Conservation (phyloP, 225 moss, liverwort and hornwort genomes). For the Asterella californica region DNA sequence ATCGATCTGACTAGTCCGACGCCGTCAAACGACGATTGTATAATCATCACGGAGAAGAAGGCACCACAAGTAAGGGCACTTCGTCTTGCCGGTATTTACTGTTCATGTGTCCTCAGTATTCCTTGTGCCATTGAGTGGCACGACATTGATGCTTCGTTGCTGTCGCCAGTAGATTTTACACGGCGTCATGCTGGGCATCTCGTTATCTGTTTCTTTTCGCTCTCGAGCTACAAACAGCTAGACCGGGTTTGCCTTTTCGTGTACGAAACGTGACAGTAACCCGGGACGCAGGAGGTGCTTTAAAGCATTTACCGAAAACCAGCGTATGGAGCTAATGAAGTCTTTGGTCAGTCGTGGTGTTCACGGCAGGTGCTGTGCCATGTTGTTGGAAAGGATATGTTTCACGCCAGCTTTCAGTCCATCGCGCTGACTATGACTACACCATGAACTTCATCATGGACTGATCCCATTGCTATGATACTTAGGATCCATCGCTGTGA, state of each 20-base stretch:
- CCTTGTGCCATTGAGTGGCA: neutral
- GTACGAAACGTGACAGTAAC: neutral
- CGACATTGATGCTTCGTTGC: neutral
- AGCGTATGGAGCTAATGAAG: neutral
- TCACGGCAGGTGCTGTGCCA: neutral
- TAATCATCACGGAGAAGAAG: slow-evolving; percentile 30
- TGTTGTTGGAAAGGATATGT: neutral
- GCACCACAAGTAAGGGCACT: slow-evolving; percentile 17
- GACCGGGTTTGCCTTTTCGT: neutral
- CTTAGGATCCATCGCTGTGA: too few species aligned
- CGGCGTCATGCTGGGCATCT: neutral
- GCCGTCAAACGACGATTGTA: slow-evolving; percentile 27
- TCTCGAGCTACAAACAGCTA: too few species aligned
- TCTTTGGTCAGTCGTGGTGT: neutral
- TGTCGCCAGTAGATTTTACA: neutral
- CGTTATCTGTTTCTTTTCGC: neutral
- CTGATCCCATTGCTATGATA: too few species aligned
- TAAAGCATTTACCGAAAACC: neutral
- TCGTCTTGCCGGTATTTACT: neutral
- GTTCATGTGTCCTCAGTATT: neutral
- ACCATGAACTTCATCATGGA: too few species aligned
- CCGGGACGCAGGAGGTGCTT: neutral
- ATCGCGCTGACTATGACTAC: too few species aligned
- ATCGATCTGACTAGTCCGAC: slow-evolving; percentile 57
- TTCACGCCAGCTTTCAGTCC: too few species aligned